A percentile compares a stretch with the other conserved stretches of the same genome.
Evolutionary conservation across 139 green algal genomes (phyloP).

Genomic region (Auxenochlorella pyrenoidosa): DNA sequence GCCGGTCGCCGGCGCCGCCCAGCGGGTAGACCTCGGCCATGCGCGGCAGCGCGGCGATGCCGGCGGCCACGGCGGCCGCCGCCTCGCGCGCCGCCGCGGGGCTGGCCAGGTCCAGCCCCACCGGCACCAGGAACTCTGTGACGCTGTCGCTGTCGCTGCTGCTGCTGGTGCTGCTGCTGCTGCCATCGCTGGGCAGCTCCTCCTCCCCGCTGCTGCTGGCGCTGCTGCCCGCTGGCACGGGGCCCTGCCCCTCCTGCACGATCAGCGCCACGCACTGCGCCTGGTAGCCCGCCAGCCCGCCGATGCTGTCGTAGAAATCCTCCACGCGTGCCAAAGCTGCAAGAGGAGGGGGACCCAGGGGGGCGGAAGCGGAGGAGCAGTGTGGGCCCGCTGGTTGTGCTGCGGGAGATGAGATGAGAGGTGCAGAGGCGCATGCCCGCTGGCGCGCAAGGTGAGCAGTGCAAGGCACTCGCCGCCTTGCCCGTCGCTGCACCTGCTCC

Average conservation of each 20-base stretch:
- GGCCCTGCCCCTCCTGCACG: not conserved
- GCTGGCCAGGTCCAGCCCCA: conserved; percentile 73
- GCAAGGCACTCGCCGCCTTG: no score
- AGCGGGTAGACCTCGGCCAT: conserved; percentile 97
- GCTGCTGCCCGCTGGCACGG: not conserved
- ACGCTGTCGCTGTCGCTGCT: not conserved
- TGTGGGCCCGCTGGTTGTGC: not conserved
- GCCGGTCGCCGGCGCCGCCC: conserved; percentile 92
- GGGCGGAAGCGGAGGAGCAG: not conserved
- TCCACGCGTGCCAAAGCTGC: conserved; percentile 70
- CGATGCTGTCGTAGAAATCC: conserved; percentile 94
- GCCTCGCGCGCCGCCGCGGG: conserved; percentile 43
- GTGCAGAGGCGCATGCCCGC: no score
- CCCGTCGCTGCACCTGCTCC: no score
- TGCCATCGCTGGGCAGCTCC: not conserved
- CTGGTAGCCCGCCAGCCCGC: conserved; percentile 96
- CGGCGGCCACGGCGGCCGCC: conserved; percentile 54
- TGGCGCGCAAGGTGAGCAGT: no score
- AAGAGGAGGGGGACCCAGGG: not conserved
- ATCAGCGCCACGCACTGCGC: conserved; percentile 86
- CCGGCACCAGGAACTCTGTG: conserved; percentile 67
- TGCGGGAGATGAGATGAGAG: no score
- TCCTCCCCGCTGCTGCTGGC: not conserved
- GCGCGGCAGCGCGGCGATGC: conserved; percentile 77
- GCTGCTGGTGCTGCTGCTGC: not conserved